Percentiles rank a stretch among this genome's conserved stretches.
Conservation (phyloP, 78 protist genomes). For the Protostelium mycophagum region DNA sequence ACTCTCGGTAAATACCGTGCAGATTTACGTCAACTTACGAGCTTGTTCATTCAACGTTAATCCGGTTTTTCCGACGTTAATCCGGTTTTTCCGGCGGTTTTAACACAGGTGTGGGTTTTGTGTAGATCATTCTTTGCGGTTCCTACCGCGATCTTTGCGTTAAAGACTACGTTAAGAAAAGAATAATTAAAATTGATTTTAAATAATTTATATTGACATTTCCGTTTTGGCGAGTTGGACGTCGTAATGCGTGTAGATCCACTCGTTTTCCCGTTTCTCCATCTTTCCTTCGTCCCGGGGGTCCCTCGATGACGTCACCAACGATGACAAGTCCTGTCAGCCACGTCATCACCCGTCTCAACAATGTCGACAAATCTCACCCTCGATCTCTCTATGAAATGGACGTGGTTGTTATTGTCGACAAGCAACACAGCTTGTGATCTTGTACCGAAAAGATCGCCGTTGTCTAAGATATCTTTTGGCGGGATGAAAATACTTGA, state of each 20-base stretch:
- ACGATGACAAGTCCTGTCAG: neutral
- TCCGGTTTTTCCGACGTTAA: no score
- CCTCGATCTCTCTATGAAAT: neutral
- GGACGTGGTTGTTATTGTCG: neutral
- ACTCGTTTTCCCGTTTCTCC: neutral
- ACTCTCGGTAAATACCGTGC: no score
- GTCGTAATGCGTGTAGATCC: neutral
- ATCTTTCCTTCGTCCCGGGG: neutral
- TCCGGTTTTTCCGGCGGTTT: no score
- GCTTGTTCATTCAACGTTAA: no score
- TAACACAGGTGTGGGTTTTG: no score
- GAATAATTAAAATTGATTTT: no score
- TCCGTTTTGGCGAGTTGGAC: no score
- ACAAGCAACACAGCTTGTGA: neutral
- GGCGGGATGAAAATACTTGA: neutral
- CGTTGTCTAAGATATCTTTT: neutral
- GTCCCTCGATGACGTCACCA: neutral
- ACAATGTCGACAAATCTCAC: neutral
- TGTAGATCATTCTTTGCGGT: no score
- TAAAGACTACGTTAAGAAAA: no score
- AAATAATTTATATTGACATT: no score
- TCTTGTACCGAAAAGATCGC: neutral
- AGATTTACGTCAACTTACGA: no score
- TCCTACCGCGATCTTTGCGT: no score
- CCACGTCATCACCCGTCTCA: neutral